Evolutionary conservation across 2,329 filamentous ascomycete genomes (phyloP).

Genomic region (Alternaria sp.): DNA sequence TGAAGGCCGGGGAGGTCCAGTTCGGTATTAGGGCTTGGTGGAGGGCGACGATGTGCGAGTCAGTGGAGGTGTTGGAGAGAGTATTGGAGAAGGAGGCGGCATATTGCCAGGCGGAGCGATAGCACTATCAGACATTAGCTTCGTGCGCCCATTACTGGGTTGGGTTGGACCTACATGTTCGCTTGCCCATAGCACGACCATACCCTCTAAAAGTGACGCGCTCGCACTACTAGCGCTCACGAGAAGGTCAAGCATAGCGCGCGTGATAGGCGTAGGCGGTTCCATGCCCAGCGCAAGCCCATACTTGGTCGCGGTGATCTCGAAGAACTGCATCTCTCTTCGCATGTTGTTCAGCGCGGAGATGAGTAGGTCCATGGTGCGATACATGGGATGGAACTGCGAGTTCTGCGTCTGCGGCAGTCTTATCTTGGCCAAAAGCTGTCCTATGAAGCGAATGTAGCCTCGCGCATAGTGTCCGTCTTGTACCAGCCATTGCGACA

Average conservation of each 20-base stretch:
- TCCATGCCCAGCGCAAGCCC: conserved; percentile 59
- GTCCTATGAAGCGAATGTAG: conserved; percentile 71
- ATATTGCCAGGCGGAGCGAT: conserved; percentile 57
- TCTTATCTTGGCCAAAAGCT: conserved; percentile 67
- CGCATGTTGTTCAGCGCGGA: conserved; percentile 71
- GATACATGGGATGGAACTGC: conserved; percentile 59
- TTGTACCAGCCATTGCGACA: conserved; percentile 73
- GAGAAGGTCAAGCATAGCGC: conserved; percentile 65
- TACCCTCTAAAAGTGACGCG: conserved; percentile 67
- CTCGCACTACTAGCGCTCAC: conserved; percentile 61
- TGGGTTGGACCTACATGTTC: conserved; percentile 59
- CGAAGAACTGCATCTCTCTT: conserved; percentile 71
- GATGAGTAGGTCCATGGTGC: conserved; percentile 67
- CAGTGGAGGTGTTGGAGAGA: conserved; percentile 47
- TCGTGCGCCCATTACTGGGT: background rate
- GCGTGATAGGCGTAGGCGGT: conserved; percentile 57
- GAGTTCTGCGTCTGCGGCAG: conserved; percentile 57
- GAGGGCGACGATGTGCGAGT: conserved; percentile 56
- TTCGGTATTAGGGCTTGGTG: conserved; percentile 60
- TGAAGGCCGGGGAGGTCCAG: conserved; percentile 58
- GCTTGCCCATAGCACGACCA: conserved; percentile 79
- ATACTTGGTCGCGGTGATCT: conserved; percentile 67
- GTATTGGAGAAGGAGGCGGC: conserved; percentile 52
- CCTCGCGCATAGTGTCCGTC: conserved; percentile 74
- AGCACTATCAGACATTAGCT: conserved; percentile 46